phyloP scores from a whole-genome alignment of 345 rosid genomes.

The Zanthoxylum bungeanum region DNA sequence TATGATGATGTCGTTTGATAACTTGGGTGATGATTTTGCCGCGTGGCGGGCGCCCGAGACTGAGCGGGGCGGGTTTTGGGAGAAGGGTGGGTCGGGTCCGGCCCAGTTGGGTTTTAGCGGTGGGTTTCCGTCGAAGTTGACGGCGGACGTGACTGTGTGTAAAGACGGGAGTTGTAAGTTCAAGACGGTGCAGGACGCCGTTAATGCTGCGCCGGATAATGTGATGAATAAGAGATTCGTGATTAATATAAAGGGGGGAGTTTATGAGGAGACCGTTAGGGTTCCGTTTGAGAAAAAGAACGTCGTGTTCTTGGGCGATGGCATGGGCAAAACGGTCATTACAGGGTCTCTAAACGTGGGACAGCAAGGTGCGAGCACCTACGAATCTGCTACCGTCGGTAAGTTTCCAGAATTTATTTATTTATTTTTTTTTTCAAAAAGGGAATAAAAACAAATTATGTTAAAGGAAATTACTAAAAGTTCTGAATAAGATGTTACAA shows the following conservation, averaged over 20 bases:
- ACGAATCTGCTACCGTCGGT: constrained; percentile 84
- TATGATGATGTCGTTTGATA: constrained; percentile 63
- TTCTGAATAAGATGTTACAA: rapidly evolving
- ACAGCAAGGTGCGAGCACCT: constrained; percentile 63
- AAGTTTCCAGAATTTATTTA: background rate
- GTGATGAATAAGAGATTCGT: constrained; percentile 36
- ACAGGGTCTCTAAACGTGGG: constrained; percentile 57
- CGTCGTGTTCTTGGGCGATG: constrained; percentile 79
- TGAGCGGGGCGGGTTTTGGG: constrained; percentile 80
- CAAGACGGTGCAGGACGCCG: constrained; percentile 78
- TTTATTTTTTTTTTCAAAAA: background rate
- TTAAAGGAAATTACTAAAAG: background rate
- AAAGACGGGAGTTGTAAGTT: constrained; percentile 38
- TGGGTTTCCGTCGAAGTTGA: constrained; percentile 42
- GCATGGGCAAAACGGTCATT: constrained; percentile 86
- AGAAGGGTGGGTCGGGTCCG: constrained; percentile 24
- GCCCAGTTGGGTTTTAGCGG: constrained; percentile 17
- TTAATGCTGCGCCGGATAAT: constrained; percentile 69
- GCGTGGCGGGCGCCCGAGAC: constrained; percentile 68
- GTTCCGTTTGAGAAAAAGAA: constrained; percentile 78
- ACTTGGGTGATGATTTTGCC: constrained; percentile 38
- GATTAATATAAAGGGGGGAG: constrained; percentile 57
- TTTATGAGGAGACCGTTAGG: constrained; percentile 69
- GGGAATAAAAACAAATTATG: background rate
- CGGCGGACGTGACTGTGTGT: constrained; percentile 69